Evolutionary conservation across 164 flowering plant genomes (phyloP), one percentile per base, ranked within the genome.

Genomic region (Magnolia officinalis): DNA sequence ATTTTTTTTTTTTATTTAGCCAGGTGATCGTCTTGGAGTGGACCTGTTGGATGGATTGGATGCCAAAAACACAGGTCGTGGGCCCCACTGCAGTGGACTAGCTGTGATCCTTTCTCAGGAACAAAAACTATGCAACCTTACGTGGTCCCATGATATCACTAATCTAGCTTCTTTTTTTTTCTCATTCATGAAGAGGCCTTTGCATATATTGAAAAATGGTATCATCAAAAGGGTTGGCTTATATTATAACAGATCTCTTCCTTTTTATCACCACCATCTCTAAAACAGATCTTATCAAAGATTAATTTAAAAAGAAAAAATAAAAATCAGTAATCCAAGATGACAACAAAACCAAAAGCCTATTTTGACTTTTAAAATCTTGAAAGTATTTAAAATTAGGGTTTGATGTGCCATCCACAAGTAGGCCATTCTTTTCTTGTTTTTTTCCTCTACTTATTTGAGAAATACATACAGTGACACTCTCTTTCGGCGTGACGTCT

Each of bases 331-430:
- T 55, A 16, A 67, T 14, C 49, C n/a, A 67, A 26, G 71, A 31
- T 67, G 71, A 67, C 50, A 29, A 19, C 50, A 67, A 0, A 67
- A 31, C 71, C 49, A 19, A 31, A 67, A 67, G 50, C 26, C 50
- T 14, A 26, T 31, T 31, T 31, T 10, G 50, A 16, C 71, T 67
- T 67, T 67, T 26, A 9, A 67, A 67, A 55, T 16, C 61, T 10
- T 55, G 16, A 13, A 55, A 10, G 61, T 55, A 55, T 11, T 55
- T 55, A 10, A 52, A 55, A 6, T 31, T 67, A 19, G 67, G 26
- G 20, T 64, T 64, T 64, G 67, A 64, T 64, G 67, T 64, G 67
- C 67, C 67, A 64, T 64, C 67, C 23, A 64, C 67, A 55, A 55
- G 61, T 55, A 16, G 16, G 18, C 11, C 61, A 55, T 10, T 55